Conservation (phyloP, 1,139 yeast species). For the Saccharomyces uvarum region DNA sequence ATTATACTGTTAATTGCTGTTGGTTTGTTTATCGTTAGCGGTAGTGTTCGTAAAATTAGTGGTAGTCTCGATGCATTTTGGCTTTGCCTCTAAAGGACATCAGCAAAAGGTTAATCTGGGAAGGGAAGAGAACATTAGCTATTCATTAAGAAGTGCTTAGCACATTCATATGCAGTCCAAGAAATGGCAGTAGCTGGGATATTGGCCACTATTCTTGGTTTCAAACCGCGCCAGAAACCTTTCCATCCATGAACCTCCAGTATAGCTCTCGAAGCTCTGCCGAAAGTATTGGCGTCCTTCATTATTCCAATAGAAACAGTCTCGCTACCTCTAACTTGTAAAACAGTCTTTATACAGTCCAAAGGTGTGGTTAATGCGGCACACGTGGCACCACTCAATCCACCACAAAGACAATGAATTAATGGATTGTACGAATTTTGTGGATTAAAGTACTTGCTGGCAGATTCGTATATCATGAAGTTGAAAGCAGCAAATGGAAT, state of each 20-base stretch:
- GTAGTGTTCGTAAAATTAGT: neutral
- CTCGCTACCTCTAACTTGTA: conserved; percentile 48
- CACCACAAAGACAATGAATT: conserved; percentile 89
- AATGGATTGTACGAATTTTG: conserved; percentile 74
- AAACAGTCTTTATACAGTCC: conserved; percentile 86
- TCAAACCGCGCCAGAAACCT: conserved; percentile 78
- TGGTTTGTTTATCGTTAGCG: neutral
- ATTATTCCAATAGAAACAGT: conserved; percentile 40
- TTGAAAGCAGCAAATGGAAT: conserved; percentile 94
- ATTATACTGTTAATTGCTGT: neutral
- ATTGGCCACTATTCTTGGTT: conserved; percentile 86
- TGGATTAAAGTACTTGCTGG: conserved; percentile 74
- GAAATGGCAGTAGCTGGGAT: conserved; percentile 96
- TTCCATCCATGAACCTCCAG: conserved; percentile 55
- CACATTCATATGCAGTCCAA: conserved; percentile 98
- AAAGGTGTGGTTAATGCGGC: conserved; percentile 95
- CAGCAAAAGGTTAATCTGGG: neutral
- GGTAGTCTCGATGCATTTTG: neutral
- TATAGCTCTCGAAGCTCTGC: conserved; percentile 64
- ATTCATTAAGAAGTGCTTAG: conserved; percentile 41
- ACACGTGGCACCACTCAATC: conserved; percentile 90
- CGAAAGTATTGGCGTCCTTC: conserved; percentile 58
- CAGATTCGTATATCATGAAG: conserved; percentile 85
- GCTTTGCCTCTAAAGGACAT: neutral
- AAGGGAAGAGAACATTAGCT: neutral